These are phyloP conservation scores for Plasmodium reichenowi DNA, from an alignment of 169 alveolate species.

Conservation along the genomic window DNA sequence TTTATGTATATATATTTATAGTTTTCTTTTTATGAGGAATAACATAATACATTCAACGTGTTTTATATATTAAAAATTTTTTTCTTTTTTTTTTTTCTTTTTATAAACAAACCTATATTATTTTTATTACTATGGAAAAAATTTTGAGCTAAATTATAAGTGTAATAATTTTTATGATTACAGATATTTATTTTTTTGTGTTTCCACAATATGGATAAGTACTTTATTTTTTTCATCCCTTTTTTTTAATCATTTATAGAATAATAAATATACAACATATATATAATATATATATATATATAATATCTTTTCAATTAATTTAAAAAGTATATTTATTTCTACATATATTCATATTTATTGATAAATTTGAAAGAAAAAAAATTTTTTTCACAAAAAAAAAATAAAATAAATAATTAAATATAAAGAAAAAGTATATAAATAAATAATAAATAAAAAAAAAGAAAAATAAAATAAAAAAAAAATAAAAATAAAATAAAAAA, in stretches of 20 bases:
- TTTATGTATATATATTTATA: neutral
- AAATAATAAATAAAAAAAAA: too few relatives aligned
- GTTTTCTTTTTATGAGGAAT: neutral
- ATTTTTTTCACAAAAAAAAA: too few relatives aligned
- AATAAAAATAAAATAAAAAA: too few relatives aligned
- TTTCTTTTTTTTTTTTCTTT: neutral
- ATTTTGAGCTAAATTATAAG: neutral
- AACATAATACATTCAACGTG: too few relatives aligned
- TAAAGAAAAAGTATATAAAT: too few relatives aligned
- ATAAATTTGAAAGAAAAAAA: too few relatives aligned
- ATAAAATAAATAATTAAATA: too few relatives aligned
- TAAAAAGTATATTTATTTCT: too few relatives aligned
- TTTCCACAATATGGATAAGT: constrained; percentile 40
- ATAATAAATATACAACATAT: constrained; percentile 2
- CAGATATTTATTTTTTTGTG: constrained; percentile 18
- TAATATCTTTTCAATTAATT: too few relatives aligned
- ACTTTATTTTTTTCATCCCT: constrained; percentile 39
- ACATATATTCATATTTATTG: too few relatives aligned
- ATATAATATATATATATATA: neutral
- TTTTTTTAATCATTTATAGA: neutral
- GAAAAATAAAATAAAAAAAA: too few relatives aligned
- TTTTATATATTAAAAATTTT: too few relatives aligned
- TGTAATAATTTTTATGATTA: neutral
- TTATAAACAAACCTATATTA: constrained; percentile 6
- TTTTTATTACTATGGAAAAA: constrained; percentile 8